A percentile compares a stretch with the other conserved stretches of the same genome.
Conservation (phyloP, 208 protist genomes). For the Leishmania turanica region DNA sequence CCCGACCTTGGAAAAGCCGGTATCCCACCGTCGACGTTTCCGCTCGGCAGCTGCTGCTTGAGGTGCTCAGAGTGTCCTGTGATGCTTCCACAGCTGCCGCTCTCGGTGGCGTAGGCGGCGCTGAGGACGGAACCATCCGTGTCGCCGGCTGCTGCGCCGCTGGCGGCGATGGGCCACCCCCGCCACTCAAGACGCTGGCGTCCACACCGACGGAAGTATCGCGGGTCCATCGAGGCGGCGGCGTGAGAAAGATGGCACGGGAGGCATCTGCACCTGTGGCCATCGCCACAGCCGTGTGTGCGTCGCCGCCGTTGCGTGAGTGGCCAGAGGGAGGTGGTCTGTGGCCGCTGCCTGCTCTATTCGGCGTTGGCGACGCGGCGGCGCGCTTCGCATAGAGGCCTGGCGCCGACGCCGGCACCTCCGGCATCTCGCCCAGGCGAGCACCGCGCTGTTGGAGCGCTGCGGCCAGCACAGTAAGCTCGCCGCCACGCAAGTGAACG, state of each 20-base stretch:
- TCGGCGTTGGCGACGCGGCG: not conserved
- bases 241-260: not conserved
- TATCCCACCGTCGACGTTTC: constrained; percentile 21
- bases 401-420: not conserved
- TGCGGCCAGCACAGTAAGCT: constrained; percentile 20
- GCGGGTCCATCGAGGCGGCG: not conserved
- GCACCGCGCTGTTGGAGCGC: constrained; percentile 15
- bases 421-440: constrained; percentile 2
- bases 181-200: not conserved
- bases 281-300: not conserved
- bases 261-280: not conserved
- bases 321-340: not conserved
- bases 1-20: constrained; percentile 5
- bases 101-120: not conserved
- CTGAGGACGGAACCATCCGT: not conserved
- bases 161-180: not conserved
- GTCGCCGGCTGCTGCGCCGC: not conserved
- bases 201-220: not conserved
- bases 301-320: not conserved
- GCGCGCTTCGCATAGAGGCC: not conserved
- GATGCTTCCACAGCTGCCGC: not conserved
- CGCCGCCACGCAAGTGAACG: constrained; percentile 11
- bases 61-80: not conserved
- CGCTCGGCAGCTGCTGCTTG: not conserved
- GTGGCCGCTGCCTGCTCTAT: not conserved